Evolutionary conservation across 805 yeast species (phyloP).

Genomic region (Suhomyces tanzawaensis): DNA sequence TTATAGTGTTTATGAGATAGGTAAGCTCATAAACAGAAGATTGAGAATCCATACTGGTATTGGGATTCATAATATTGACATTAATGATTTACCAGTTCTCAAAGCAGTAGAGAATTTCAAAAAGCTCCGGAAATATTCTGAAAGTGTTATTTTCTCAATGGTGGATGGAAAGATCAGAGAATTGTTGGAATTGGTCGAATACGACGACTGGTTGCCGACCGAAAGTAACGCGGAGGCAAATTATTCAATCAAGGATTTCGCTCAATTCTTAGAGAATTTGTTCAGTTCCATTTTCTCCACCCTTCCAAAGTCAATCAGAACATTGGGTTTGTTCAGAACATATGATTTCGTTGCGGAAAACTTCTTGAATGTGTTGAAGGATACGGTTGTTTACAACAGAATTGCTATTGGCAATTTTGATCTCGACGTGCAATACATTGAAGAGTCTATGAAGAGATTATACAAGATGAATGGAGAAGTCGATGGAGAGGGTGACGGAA

Average conservation of each 20-base stretch:
- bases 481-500: constrained; percentile 10
- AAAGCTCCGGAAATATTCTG: constrained; percentile 66
- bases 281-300: constrained; percentile 81
- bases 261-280: constrained; percentile 79
- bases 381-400: constrained; percentile 53
- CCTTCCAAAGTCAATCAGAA: constrained; percentile 73
- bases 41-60: constrained; percentile 38
- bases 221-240: constrained; percentile 59
- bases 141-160: constrained; percentile 74
- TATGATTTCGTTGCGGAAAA: constrained; percentile 80
- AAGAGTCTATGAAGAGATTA: constrained; percentile 46
- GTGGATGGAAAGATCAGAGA: constrained; percentile 79
- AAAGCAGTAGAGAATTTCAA: constrained; percentile 55
- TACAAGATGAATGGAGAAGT: constrained; percentile 20
- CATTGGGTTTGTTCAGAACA: constrained; percentile 79
- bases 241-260: constrained; percentile 75
- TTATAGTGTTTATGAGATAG: constrained; percentile 68
- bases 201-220: constrained; percentile 70
- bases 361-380: constrained; percentile 58
- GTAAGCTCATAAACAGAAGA: constrained; percentile 39
- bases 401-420: constrained; percentile 73
- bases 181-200: constrained; percentile 79
- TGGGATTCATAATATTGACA: constrained; percentile 40
- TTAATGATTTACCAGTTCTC: constrained; percentile 37
- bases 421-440: constrained; percentile 75